Evolutionary conservation across 2,329 filamentous ascomycete species (phyloP).

Genomic region (Orbilia ellipsospora): DNA sequence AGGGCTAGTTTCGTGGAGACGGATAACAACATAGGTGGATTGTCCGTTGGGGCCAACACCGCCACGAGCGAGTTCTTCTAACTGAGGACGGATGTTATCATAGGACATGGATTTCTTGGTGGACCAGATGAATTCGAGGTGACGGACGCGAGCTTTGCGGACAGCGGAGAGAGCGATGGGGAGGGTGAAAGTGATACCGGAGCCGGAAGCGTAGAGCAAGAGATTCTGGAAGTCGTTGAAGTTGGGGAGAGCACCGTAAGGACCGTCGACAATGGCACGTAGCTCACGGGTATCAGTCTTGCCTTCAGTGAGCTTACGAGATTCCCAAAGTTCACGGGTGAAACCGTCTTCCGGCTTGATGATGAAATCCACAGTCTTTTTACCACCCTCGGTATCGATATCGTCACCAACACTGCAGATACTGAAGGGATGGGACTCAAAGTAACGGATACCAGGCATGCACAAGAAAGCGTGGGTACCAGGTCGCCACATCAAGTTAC

Average conservation of each 20-base stretch:
- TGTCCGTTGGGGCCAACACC: conserved; percentile 45
- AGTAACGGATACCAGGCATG: conserved; percentile 52
- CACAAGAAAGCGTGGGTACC: conserved; percentile 52
- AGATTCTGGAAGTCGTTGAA: conserved; percentile 53
- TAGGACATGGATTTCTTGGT: conserved; percentile 55
- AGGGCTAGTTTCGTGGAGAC: conserved; percentile 53
- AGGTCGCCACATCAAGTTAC: conserved; percentile 51
- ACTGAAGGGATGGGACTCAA: conserved; percentile 50
- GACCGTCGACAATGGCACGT: conserved; percentile 47
- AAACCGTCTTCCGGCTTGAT: conserved; percentile 54
- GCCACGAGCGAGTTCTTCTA: conserved; percentile 52
- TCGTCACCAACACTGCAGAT: conserved; percentile 53
- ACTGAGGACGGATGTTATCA: conserved; percentile 54
- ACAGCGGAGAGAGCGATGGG: conserved; percentile 51
- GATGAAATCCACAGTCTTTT: conserved; percentile 54
- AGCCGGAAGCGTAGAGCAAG: conserved; percentile 50
- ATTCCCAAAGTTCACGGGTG: conserved; percentile 49
- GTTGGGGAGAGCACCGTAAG: conserved; percentile 53
- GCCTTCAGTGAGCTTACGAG: conserved; percentile 28
- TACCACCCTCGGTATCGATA: conserved; percentile 54
- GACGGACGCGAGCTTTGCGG: conserved; percentile 46
- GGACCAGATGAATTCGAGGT: conserved; percentile 54
- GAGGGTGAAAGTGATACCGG: conserved; percentile 53
- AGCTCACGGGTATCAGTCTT: conserved; percentile 47
- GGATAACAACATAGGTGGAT: conserved; percentile 53